Base-by-base conservation (phyloP, 352 stramenopile species). In the Phytophthora multivora region DNA sequence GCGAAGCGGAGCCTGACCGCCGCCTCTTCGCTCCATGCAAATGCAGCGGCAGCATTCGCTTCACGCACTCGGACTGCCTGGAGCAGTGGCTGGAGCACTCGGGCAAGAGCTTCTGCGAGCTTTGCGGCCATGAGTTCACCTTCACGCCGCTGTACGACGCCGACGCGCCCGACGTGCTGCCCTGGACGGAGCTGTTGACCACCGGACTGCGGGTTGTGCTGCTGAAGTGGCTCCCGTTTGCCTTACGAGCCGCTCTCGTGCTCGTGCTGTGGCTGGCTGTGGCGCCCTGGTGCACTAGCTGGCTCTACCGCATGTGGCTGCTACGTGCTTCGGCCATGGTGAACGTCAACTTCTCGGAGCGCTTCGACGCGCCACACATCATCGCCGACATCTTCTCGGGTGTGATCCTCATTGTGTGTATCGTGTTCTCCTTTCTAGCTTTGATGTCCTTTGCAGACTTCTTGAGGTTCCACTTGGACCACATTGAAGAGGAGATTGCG, bases 401-500 rank as follows among this genome's bases (percentile, higher is more conserved):
- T 26, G 83, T 93, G 3, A 80, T 98, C 18, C 75, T 98, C 51
- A 89, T 95, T 38, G 78, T 97, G 19, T 88, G 89, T 48, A 95
- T 98, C 60, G 88, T 98, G 8, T 95, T 98, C 57, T 97, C 87
- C 46, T 98, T 98, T 72, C 73, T 98, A 26, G 90, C 87, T 61
- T 71, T 98, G 19, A 98, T 98, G 93, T 98, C 91, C 36, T 97
- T 97, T 66, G 86, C 89, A 5, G 92, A 97, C 58, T 98, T 98
- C 59, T 70, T 97, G 52, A 77, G 92, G 52, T 97, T 97, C 73
- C 86, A 97, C 50, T 79, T 96, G 68, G 89, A 97, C 60, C 71
- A 96, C 48, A 89, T 91, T 23, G 86, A 94, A 16, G 84, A 94
- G 35, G 69, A 73, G 5, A 59, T 71, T 9, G 73, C 81, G 11